phyloP scores from a whole-genome alignment of 139 green algal species.

The Micromonas pusilla region DNA sequence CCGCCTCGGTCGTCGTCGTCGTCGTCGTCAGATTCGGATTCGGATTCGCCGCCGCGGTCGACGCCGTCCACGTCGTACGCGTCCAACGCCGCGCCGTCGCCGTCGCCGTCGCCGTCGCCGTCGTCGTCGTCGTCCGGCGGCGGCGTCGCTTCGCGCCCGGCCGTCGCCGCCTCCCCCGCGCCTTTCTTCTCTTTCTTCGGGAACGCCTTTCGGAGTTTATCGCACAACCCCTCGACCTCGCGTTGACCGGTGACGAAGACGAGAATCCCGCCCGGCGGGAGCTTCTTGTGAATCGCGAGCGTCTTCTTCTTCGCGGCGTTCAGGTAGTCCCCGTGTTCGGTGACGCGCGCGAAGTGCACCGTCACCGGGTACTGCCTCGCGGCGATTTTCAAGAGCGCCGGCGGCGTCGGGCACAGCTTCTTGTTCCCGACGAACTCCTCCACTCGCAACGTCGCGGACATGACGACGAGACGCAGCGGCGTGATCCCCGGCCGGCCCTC shows the following conservation, averaged over 20 bases:
- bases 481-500: background rate
- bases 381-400: conserved; percentile 64
- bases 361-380: conserved; percentile 87
- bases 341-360: conserved; percentile 78
- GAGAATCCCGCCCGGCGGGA: conserved; percentile 82
- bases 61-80: conserved; percentile 28
- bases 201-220: background rate
- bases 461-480: conserved; percentile 32
- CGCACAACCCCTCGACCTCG: conserved; percentile 67
- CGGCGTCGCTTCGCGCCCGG: background rate
- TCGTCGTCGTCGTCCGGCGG: conserved; percentile 11
- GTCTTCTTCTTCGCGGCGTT: conserved; percentile 61
- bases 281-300: conserved; percentile 65
- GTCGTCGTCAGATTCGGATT: background rate
- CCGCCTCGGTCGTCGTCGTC: background rate
- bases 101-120: background rate
- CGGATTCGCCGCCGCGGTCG: conserved; percentile 18
- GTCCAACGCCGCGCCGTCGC: background rate
- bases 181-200: conserved; percentile 10
- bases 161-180: too few relatives aligned
- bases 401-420: conserved; percentile 37
- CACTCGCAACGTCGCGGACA: conserved; percentile 45
- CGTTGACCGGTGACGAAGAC: conserved; percentile 90
- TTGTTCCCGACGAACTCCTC: conserved; percentile 45
- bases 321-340: conserved; percentile 80